Evolutionary conservation across 1,139 yeast species (phyloP), one percentile per base, ranked within the genome.

Genomic region (Komagataea norvegica): DNA sequence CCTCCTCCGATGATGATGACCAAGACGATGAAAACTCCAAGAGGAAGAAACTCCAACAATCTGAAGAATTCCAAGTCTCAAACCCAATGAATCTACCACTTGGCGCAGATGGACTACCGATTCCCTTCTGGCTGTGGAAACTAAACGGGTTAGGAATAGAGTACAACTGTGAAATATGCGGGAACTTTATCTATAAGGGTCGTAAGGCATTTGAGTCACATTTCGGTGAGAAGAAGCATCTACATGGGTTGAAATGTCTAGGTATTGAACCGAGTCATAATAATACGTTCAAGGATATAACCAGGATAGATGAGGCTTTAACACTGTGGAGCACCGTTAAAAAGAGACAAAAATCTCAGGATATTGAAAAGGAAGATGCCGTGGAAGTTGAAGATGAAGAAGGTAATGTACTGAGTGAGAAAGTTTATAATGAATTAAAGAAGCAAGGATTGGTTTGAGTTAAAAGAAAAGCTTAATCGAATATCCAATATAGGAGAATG

Each of bases 111-210:
- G 97, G 97, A 0, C 73, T 73, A 29, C 96, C 97, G 0, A 87
- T 91, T 27, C 98, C 98, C 1, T 77, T 70, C 42, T 91, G 99
- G 99, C 65, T 91, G 21, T 89, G 79, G 69, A 91, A 89, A 57
- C 66, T 88, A 25, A 91, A 87, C 52, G 98, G 98, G 0, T 66
- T 89, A 10, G 87, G 85, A 41, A 74, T 76, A 37, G 76, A 73
- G 36, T 86, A 77, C 51, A 57, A 64, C 2, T 91, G 99, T 61
- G 96, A 93, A 57, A 74, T 91, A 5, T 91, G 99, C 57, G 95
- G 95, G 2, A 80, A 86, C 52, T 60, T 65, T 29, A 65, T 67
- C 7, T 91, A 83, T 61, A 75, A 76, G 53, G 98, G 99, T 2
- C 69, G 95, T 17, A 66, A 70, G 34, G 70, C 72, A 1, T 91